phyloP scores from a whole-genome alignment of 1,139 yeast genomes.

The Blastobotrys buckinghamii region DNA sequence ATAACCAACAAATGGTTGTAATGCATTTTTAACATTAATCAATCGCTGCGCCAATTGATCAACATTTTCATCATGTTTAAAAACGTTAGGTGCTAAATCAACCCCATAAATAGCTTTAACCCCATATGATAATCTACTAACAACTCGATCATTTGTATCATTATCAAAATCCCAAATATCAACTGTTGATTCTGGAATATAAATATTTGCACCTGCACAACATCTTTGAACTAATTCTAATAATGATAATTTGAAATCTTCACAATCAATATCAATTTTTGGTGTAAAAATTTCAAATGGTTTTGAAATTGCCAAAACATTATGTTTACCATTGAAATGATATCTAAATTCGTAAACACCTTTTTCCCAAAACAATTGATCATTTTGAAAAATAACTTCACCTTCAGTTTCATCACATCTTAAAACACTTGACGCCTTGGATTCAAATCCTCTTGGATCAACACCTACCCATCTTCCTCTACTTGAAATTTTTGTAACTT shows the following conservation, averaged over 20 bases:
- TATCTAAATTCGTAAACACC: conserved; percentile 76
- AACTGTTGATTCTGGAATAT: conserved; percentile 22
- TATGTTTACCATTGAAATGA: conserved; percentile 65
- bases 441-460: conserved; percentile 34
- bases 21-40: conserved; percentile 26
- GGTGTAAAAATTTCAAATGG: conserved; percentile 62
- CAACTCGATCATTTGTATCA: conserved; percentile 21
- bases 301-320: conserved; percentile 58
- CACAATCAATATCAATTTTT: conserved; percentile 35
- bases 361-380: conserved; percentile 56
- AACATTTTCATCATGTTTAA: conserved; percentile 29
- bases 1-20: conserved; percentile 26
- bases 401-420: conserved; percentile 39
- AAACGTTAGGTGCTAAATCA: conserved; percentile 32
- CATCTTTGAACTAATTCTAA: conserved; percentile 26
- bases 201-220: conserved; percentile 19
- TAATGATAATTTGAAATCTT: conserved; percentile 27
- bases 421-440: conserved; percentile 20
- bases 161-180: conserved; percentile 26
- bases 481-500: conserved; percentile 57
- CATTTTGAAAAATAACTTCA: conserved; percentile 45
- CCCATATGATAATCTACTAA: conserved; percentile 29
- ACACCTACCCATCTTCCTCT: conserved; percentile 66
- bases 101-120: conserved; percentile 30
- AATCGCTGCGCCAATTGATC: conserved; percentile 28